Evolutionary conservation across 2,329 filamentous ascomycete species (phyloP).

Genomic region (Sporothrix mexicana): DNA sequence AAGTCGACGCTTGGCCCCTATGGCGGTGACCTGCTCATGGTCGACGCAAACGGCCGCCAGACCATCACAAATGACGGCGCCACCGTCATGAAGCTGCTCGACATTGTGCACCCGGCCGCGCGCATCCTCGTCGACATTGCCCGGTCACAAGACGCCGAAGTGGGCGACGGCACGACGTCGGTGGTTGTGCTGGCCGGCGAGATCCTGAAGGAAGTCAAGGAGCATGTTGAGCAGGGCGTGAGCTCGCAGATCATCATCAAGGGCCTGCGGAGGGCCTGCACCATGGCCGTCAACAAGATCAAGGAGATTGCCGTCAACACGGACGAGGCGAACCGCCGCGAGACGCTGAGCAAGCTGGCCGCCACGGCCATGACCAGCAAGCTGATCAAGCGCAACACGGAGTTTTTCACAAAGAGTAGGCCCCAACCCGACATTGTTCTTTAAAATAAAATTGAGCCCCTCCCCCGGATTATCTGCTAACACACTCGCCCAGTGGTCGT

Average conservation of each 20-base stretch:
- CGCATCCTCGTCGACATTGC: conserved; percentile 98
- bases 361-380: conserved; percentile 99
- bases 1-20: conserved; percentile 96
- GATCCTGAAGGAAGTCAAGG: conserved; percentile 95
- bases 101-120: conserved; percentile 97
- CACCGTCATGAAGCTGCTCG: conserved; percentile 99
- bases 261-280: conserved; percentile 83
- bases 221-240: conserved; percentile 94
- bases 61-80: conserved; percentile 99
- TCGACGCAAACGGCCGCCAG: conserved; percentile 92
- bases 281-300: conserved; percentile 97
- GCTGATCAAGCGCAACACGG: conserved; percentile 94
- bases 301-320: conserved; percentile 95
- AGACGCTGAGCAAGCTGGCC: conserved; percentile 87
- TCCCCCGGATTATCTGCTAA: not conserved
- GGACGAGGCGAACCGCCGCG: conserved; percentile 79
- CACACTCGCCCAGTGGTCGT: conserved; percentile 76
- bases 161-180: conserved; percentile 96
- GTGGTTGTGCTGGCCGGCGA: conserved; percentile 98
- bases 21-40: conserved; percentile 93
- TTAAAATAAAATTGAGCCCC: not conserved
- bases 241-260: conserved; percentile 98
- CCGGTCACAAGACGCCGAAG: conserved; percentile 97
- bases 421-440: not conserved
- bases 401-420: conserved; percentile 96